Conservation (phyloP, 1,139 yeast species). For the Candida freyschussii region DNA sequence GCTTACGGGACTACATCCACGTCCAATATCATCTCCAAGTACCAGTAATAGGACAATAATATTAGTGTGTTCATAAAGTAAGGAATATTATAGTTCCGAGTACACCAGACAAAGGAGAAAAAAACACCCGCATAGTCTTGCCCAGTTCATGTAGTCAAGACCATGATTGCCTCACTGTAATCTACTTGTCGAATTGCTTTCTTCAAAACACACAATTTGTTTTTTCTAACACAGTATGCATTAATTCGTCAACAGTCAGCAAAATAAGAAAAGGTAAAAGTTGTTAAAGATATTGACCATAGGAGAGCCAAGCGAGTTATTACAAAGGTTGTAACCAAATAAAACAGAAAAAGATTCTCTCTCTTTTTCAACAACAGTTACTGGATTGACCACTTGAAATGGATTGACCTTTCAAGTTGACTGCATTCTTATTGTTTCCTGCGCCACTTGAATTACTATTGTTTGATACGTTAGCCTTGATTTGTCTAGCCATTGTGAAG, state of each 20-base stretch:
- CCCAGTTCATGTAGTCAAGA: no score
- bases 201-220: neutral
- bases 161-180: no score
- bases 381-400: slow-evolving; percentile 61
- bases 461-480: slow-evolving; percentile 92
- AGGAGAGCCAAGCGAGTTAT: slow-evolving; percentile 1
- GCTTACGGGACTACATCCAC: no score
- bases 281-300: neutral
- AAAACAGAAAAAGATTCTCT: slow-evolving; percentile 1
- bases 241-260: slow-evolving; percentile 8
- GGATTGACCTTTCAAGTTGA: slow-evolving; percentile 86
- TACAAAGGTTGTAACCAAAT: slow-evolving; percentile 1
- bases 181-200: no score
- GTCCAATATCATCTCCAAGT: no score
- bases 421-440: slow-evolving; percentile 41
- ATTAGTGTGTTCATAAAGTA: no score
- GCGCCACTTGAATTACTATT: slow-evolving; percentile 39
- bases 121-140: no score
- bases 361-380: slow-evolving; percentile 62
- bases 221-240: slow-evolving; percentile 6
- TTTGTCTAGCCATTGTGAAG: slow-evolving; percentile 97
- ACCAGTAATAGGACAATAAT: no score
- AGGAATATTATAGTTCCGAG: no score
- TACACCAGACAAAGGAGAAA: no score
- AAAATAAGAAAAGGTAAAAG: slow-evolving; percentile 1